These are phyloP conservation scores for Diaporthe ampelina DNA, from an alignment of 2,329 filamentous ascomycete species.

Conservation along the genomic window DNA sequence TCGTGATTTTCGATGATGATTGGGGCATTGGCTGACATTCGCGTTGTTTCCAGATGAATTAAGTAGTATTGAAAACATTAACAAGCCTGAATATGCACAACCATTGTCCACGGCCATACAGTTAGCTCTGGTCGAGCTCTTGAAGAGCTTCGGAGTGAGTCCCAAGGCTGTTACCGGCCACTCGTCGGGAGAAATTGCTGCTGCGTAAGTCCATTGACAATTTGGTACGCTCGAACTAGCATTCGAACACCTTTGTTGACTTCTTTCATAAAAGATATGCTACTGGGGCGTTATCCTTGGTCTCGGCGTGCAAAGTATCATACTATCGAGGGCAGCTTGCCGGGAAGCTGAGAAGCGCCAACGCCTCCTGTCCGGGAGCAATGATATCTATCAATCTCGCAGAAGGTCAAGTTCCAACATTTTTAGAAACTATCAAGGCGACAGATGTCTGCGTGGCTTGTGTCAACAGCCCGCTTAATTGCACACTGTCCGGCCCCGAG, in stretches of 20 bases:
- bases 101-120: constrained; percentile 44
- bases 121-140: constrained; percentile 52
- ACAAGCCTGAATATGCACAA: constrained; percentile 23
- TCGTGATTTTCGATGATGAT: not conserved
- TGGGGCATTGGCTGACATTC: not conserved
- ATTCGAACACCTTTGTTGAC: not conserved
- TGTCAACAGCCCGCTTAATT: constrained; percentile 51
- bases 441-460: constrained; percentile 46
- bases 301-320: constrained; percentile 51
- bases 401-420: constrained; percentile 43
- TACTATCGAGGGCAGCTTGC: constrained; percentile 52
- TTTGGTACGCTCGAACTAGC: not conserved
- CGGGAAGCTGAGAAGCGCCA: constrained; percentile 43
- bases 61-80: constrained; percentile 8
- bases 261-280: constrained; percentile 44
- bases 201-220: constrained; percentile 44
- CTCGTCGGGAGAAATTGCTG: constrained; percentile 56
- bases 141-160: constrained; percentile 45
- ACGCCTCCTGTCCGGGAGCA: constrained; percentile 37
- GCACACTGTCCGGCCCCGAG: constrained; percentile 49
- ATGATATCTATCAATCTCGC: constrained; percentile 51
- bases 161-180: constrained; percentile 51
- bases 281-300: constrained; percentile 45
- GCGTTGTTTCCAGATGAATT: constrained; percentile 35
- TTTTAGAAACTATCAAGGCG: constrained; percentile 43